Percentiles rank a stretch among this genome's conserved stretches.
Evolutionary conservation across 441 rosid species (phyloP).

Genomic region (Pelargonium citronellum): DNA sequence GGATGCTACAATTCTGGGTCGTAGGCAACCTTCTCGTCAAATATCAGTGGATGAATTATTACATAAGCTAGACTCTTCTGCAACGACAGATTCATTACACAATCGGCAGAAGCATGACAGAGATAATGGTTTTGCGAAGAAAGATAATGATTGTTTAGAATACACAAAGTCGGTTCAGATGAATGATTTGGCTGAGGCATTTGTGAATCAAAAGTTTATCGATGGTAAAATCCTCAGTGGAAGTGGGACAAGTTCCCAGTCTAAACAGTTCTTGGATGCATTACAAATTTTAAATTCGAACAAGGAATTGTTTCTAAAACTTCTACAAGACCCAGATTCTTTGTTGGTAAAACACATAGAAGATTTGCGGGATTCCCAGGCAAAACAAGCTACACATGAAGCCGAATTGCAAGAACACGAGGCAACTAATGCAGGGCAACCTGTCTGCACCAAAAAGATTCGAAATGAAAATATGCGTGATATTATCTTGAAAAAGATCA

Average conservation of each 20-base stretch:
- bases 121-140: slow-evolving; percentile 18
- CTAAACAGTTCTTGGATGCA: slow-evolving; percentile 65
- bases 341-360: slow-evolving; percentile 45
- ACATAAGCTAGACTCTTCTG: slow-evolving; percentile 16
- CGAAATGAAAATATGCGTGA: neutral
- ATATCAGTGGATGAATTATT: slow-evolving; percentile 21
- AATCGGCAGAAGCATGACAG: slow-evolving; percentile 15
- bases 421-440: slow-evolving; percentile 12
- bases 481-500: slow-evolving; percentile 1
- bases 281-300: slow-evolving; percentile 59
- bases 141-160: slow-evolving; percentile 15
- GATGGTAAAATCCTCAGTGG: slow-evolving; percentile 27
- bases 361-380: slow-evolving; percentile 43
- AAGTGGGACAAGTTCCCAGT: slow-evolving; percentile 26
- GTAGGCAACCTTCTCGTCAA: slow-evolving; percentile 18
- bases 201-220: slow-evolving; percentile 42
- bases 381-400: slow-evolving; percentile 15
- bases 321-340: slow-evolving; percentile 69
- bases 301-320: slow-evolving; percentile 57
- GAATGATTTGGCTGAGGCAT: slow-evolving; percentile 55
- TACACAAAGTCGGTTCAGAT: slow-evolving; percentile 21
- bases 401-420: slow-evolving; percentile 19
- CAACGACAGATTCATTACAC: slow-evolving; percentile 16
- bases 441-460: neutral
- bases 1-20: slow-evolving; percentile 26